phyloP scores from a whole-genome alignment of 2,329 filamentous ascomycete genomes.

The Sporothrix phasma region DNA sequence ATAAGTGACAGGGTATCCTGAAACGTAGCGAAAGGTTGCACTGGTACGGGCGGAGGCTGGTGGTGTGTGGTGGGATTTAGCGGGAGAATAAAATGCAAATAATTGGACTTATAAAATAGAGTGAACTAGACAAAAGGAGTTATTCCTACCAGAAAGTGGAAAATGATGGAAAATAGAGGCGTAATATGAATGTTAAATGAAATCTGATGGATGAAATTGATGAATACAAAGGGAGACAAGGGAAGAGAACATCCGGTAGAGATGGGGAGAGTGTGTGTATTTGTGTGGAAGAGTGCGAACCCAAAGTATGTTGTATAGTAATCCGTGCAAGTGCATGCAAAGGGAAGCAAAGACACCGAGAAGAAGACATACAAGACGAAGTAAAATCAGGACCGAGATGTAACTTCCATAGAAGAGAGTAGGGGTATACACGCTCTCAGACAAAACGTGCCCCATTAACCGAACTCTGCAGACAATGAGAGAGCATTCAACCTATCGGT shows the following conservation, averaged over 20 bases:
- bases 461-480: background rate
- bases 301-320: no score
- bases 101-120: background rate
- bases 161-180: conserved; percentile 2
- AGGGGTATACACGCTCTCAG: background rate
- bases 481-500: background rate
- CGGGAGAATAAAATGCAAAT: conserved; percentile 10
- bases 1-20: background rate
- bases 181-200: background rate
- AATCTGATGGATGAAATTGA: background rate
- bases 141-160: background rate
- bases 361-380: background rate
- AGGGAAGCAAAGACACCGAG: background rate
- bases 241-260: no score
- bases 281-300: background rate
- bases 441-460: background rate
- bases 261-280: background rate
- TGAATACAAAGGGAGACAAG: background rate
- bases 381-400: background rate
- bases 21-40: background rate
- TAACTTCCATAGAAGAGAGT: background rate
- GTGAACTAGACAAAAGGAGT: background rate
- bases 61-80: conserved; percentile 9
- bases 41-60: background rate
- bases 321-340: background rate